Conservation (phyloP, 106 monocot species). For the Allium sativum region DNA sequence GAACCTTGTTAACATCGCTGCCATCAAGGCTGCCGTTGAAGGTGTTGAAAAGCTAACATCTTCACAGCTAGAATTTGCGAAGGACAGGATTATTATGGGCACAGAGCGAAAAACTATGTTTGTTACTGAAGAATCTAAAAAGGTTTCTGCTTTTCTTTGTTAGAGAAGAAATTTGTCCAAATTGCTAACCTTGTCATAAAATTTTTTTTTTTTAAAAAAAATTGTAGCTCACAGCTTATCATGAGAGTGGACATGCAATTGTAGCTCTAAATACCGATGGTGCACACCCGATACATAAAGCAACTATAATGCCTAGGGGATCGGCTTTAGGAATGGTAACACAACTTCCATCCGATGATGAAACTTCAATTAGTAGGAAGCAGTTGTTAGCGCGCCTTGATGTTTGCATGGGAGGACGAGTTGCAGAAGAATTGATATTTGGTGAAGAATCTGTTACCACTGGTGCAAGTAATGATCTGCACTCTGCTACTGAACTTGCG, state of each 20-base stretch:
- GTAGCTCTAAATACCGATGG: constrained; percentile 91
- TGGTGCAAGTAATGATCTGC: constrained; percentile 87
- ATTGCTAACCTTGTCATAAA: not conserved
- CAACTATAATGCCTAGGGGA: constrained; percentile 89
- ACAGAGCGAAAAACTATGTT: constrained; percentile 90
- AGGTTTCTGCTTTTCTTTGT: constrained; percentile 21
- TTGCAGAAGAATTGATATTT: constrained; percentile 95
- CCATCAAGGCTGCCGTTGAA: constrained; percentile 96
- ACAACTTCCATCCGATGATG: constrained; percentile 89
- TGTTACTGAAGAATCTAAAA: constrained; percentile 85
- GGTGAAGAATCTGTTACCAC: constrained; percentile 77
- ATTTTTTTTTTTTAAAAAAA: not conserved
- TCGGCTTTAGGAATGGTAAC: constrained; percentile 96
- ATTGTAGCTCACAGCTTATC: constrained; percentile 88
- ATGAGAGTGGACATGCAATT: constrained; percentile 96
- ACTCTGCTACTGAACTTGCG: constrained; percentile 83
- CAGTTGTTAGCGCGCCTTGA: constrained; percentile 90
- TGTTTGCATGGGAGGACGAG: constrained; percentile 99
- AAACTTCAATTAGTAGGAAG: constrained; percentile 87
- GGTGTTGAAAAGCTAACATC: constrained; percentile 63
- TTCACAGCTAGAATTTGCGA: constrained; percentile 79
- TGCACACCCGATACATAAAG: constrained; percentile 94
- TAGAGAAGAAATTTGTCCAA: not conserved
- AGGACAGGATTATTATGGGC: constrained; percentile 95
- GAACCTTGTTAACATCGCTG: constrained; percentile 94